phyloP scores from a whole-genome alignment of 1,284 basidiomycete species.

The Cerrena zonata region DNA sequence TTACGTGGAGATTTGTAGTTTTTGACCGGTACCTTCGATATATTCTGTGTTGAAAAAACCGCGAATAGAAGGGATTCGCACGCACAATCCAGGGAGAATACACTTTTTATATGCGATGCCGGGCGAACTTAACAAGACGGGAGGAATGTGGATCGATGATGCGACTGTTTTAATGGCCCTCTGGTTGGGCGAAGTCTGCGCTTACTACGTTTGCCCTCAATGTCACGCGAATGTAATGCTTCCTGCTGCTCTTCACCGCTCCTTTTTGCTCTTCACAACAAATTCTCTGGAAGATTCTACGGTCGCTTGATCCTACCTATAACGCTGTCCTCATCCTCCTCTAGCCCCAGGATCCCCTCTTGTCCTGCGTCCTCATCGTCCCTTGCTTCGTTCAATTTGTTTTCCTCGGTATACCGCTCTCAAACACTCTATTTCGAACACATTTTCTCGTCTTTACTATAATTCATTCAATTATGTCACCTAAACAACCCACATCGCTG shows the following conservation, averaged over 20 bases:
- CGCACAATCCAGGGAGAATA: neutral
- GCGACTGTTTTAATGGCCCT: neutral
- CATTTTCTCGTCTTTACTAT: neutral
- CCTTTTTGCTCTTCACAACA: neutral
- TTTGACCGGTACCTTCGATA: neutral
- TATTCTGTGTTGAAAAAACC: neutral
- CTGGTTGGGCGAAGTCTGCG: neutral
- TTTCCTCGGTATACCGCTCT: constrained; percentile 1
- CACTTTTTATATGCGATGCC: neutral
- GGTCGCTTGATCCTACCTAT: neutral
- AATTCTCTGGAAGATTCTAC: neutral
- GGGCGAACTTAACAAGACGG: neutral
- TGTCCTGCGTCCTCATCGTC: neutral
- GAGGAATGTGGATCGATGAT: neutral
- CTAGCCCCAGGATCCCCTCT: neutral
- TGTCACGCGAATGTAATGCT: neutral
- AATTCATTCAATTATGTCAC: constrained; percentile 15
- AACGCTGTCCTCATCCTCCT: neutral
- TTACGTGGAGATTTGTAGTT: neutral
- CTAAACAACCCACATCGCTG: constrained; percentile 17
- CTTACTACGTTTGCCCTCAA: neutral
- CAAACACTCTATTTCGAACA: constrained; percentile 8
- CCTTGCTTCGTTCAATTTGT: constrained; percentile 2
- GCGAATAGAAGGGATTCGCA: neutral
- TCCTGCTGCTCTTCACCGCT: neutral